A percentile compares a stretch with the other conserved stretches of the same genome.
Evolutionary conservation across 768 basidiomycete species (phyloP).

Genomic region (Hericium rajendrae): DNA sequence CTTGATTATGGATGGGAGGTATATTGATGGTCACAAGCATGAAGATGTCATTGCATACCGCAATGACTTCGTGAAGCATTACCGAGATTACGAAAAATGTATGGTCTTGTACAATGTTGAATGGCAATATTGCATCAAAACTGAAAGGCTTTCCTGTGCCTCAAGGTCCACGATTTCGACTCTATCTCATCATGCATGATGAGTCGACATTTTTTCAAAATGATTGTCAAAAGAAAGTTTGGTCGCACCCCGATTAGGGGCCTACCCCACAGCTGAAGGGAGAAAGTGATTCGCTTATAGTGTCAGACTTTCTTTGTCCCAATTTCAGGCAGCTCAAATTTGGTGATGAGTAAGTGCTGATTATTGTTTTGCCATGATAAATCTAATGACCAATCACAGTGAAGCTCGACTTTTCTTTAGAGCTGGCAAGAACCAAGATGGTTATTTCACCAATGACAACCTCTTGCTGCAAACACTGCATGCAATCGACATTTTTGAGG

Average conservation of each 20-base stretch:
- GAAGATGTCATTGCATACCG: conserved; percentile 27
- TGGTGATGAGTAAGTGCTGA: conserved; percentile 6
- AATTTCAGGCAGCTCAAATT: conserved; percentile 22
- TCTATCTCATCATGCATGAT: conserved; percentile 24
- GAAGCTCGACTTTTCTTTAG: conserved; percentile 17
- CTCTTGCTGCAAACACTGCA: conserved; percentile 17
- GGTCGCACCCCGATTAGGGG: conserved; percentile 17
- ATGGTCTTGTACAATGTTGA: conserved; percentile 23
- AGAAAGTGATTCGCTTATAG: conserved; percentile 14
- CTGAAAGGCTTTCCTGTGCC: conserved; percentile 17
- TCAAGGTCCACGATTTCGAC: conserved; percentile 3
- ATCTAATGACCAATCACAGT: not conserved
- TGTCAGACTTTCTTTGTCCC: conserved; percentile 25
- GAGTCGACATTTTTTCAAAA: conserved; percentile 32
- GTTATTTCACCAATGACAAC: conserved; percentile 21
- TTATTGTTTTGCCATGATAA: not conserved
- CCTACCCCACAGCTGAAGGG: conserved; percentile 24
- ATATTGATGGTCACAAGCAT: conserved; percentile 28
- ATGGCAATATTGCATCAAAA: not conserved
- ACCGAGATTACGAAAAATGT: conserved; percentile 6
- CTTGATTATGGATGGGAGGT: conserved; percentile 1
- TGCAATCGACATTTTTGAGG: conserved; percentile 26
- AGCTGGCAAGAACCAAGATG: conserved; percentile 24
- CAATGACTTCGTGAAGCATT: conserved; percentile 18
- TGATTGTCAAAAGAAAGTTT: conserved; percentile 21